A percentile compares a stretch with the other conserved stretches of the same genome.
phyloP scores from a whole-genome alignment of 345 rosid genomes.

The Linum trigynum region DNA sequence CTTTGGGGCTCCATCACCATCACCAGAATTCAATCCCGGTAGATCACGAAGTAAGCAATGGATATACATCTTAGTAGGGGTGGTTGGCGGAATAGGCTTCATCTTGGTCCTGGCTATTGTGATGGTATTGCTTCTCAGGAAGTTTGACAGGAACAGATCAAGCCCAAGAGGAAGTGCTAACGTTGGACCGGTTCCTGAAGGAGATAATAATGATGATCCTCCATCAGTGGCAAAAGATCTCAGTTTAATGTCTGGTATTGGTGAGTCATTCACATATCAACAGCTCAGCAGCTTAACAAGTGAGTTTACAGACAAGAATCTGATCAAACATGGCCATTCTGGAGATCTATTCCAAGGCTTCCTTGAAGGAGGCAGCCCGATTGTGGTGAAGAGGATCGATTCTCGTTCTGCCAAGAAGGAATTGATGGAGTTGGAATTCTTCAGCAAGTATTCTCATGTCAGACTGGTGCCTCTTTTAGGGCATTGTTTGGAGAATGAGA shows the following conservation, averaged over 20 bases:
- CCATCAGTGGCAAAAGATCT: conserved; percentile 14
- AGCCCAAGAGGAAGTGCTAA: conserved; percentile 38
- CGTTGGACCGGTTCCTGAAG: conserved; percentile 53
- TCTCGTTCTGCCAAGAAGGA: conserved; percentile 7
- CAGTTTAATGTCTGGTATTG: neutral
- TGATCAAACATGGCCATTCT: conserved; percentile 24
- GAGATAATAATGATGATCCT: conserved; percentile 21
- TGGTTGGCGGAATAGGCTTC: conserved; percentile 21
- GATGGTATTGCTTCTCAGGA: conserved; percentile 29
- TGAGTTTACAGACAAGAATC: conserved; percentile 15
- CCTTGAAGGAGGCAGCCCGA: conserved; percentile 16
- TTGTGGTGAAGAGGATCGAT: conserved; percentile 17
- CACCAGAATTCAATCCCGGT: conserved; percentile 5
- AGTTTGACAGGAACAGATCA: conserved; percentile 18
- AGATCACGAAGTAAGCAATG: conserved; percentile 11
- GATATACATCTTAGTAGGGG: conserved; percentile 21
- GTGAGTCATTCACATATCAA: conserved; percentile 20
- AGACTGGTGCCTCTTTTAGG: conserved; percentile 24
- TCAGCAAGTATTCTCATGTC: conserved; percentile 19
- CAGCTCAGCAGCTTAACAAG: conserved; percentile 11
- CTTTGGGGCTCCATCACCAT: conserved; percentile 4
- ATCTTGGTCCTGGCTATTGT: conserved; percentile 26
- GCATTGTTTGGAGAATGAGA: conserved; percentile 22
- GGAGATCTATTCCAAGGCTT: conserved; percentile 23
- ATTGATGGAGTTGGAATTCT: conserved; percentile 18